Conservation (phyloP, 2,329 filamentous ascomycete species). For the Cladosporium colombiae region DNA sequence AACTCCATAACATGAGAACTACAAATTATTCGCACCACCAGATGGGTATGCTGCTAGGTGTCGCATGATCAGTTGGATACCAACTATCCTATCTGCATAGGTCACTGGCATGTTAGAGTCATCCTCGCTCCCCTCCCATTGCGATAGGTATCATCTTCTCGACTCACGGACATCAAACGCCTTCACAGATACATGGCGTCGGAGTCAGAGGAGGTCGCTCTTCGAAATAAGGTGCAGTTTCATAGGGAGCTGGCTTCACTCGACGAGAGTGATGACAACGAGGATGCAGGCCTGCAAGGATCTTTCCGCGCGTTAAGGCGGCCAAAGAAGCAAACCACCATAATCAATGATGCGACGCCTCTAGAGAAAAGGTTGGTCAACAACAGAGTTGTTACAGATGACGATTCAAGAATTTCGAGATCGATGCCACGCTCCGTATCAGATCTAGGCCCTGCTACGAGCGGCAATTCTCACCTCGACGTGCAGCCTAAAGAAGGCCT, state of each 20-base stretch:
- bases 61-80: neutral
- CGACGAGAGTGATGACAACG: constrained; percentile 25
- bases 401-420: neutral
- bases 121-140: neutral
- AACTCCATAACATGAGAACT: neutral
- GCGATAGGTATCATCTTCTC: neutral
- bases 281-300: constrained; percentile 25
- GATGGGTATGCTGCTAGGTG: neutral
- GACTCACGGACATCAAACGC: neutral
- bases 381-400: too few species aligned
- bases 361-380: neutral
- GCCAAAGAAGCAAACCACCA: neutral
- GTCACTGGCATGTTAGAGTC: neutral
- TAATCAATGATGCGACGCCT: neutral
- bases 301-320: constrained; percentile 11
- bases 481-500: neutral
- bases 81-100: neutral
- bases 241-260: neutral
- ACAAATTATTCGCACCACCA: neutral
- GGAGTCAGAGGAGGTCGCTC: neutral
- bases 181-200: neutral
- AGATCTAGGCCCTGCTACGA: constrained; percentile 23
- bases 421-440: constrained; percentile 31
- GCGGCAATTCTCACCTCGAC: neutral
- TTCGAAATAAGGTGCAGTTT: constrained; percentile 21